Evolutionary conservation across 1,284 basidiomycete species (phyloP), one percentile per base, ranked within the genome.

Genomic region (Stygiomarasmius scandens): DNA sequence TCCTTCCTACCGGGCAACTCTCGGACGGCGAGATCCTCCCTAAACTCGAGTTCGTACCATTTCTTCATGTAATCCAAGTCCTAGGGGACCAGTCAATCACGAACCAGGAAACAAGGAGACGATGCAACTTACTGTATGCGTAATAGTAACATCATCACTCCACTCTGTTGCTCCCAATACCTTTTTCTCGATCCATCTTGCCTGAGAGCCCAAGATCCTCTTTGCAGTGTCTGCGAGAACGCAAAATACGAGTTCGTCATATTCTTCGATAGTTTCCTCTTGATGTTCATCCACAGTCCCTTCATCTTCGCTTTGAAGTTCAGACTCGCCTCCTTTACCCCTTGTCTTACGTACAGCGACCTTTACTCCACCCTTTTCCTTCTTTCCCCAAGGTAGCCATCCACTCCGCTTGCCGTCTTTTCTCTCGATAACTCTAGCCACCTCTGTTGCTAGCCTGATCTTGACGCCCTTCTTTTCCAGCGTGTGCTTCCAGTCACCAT

Each of bases 211-310:
- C 45, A 81, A 66, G n/a, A 81, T 63, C 36, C 72, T 68, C 63
- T 77, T 71, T 5, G 76, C 74, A 1, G 77, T 77, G 58, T 81
- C 79, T 16, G 80, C 79, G 8, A 64, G 54, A 48, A 80, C 65
- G n/a, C 73, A 72, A 55, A 75, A 75, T 11, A 82, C 77, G 59
- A 83, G 73, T 63, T 82, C 80, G 64, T 82, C 80, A 57, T 73
- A 83, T 24, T 72, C 69, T 61, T 81, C 78, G 24, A 52, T 44
- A 10, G 43, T 29, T 22, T 55, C 58, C 27, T 34, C 34, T 10
- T 45, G 11, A 12, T 47, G 19, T 50, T 49, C 14, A 23, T 36
- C 14, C 16, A 19, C 23, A 2, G 34, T 43, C 36, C 38, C 3
- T 43, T 44, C 3, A 34, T 5, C 5, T 12, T 27, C 5, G 51